Evolutionary conservation across 129 eudicot species (phyloP).

Genomic region (Lactuca sativa): DNA sequence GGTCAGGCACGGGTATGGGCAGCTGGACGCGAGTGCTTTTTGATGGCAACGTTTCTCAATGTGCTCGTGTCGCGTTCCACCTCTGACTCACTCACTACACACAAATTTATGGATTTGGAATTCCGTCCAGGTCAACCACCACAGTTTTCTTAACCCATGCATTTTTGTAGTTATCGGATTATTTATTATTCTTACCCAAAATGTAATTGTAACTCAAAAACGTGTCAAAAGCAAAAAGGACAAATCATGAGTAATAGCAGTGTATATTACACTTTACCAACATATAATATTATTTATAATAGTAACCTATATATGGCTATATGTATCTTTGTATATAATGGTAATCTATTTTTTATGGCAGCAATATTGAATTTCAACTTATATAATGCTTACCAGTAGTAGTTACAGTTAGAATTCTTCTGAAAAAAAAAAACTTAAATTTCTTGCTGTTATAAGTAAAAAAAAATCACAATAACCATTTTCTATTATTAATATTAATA

Average conservation of each 20-base stretch:
- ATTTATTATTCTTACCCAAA: background rate
- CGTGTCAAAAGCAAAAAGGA: background rate
- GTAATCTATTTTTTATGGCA: no score
- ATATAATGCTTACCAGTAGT: no score
- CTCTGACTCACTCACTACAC: conserved; percentile 14
- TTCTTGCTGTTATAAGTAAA: no score
- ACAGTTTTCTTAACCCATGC: background rate
- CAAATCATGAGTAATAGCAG: background rate
- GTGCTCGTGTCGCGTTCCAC: conserved; percentile 13
- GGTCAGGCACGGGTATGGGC: conserved; percentile 28
- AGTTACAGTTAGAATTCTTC: no score
- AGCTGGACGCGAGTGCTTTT: conserved; percentile 10
- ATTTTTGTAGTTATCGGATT: background rate
- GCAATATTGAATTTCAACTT: no score
- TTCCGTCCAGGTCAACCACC: conserved; percentile 8
- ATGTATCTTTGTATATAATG: no score
- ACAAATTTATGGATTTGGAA: conserved; percentile 3
- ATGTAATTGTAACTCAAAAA: background rate
- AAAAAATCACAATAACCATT: no score
- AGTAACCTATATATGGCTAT: no score
- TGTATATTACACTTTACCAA: no score
- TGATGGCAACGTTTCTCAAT: conserved; percentile 12
- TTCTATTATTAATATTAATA: no score
- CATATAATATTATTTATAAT: no score
- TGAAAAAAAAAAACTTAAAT: no score